Conservation (phyloP, 306 rosid species). For the Dicorynia guianensis region DNA sequence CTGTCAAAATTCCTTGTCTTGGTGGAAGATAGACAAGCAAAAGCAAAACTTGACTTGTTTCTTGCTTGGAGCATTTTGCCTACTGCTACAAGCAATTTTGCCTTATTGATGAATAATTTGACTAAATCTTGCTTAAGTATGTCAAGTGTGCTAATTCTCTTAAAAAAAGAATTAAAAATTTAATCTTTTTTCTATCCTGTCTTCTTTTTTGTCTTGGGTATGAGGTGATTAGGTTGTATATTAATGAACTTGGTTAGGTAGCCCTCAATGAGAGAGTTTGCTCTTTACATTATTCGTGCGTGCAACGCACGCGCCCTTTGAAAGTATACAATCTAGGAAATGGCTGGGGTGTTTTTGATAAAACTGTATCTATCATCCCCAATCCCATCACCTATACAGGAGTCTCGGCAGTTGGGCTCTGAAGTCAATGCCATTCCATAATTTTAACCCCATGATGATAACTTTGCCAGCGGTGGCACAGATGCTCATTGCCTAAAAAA, state of each 20-base stretch:
- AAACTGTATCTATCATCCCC: slow-evolving; percentile 43
- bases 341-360: slow-evolving; percentile 37
- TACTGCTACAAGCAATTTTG: neutral
- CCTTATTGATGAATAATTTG: neutral
- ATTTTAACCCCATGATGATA: slow-evolving; percentile 30
- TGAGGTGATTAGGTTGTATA: slow-evolving; percentile 16
- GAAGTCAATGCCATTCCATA: slow-evolving; percentile 61
- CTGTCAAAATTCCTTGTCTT: slow-evolving; percentile 34
- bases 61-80: neutral
- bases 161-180: no score
- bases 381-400: slow-evolving; percentile 53
- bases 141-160: no score
- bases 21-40: slow-evolving; percentile 15
- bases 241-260: slow-evolving; percentile 14
- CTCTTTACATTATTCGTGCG: slow-evolving; percentile 35
- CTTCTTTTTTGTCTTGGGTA: neutral
- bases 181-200: neutral
- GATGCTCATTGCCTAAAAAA: slow-evolving; percentile 42
- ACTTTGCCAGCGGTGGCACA: slow-evolving; percentile 47
- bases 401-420: slow-evolving; percentile 50
- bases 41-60: slow-evolving; percentile 29
- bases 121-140: neutral
- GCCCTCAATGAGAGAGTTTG: neutral
- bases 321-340: slow-evolving; percentile 35
- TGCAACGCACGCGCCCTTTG: slow-evolving; percentile 48